phyloP scores from a whole-genome alignment of 2,329 filamentous ascomycete species.

The Rutstroemia sp. region DNA sequence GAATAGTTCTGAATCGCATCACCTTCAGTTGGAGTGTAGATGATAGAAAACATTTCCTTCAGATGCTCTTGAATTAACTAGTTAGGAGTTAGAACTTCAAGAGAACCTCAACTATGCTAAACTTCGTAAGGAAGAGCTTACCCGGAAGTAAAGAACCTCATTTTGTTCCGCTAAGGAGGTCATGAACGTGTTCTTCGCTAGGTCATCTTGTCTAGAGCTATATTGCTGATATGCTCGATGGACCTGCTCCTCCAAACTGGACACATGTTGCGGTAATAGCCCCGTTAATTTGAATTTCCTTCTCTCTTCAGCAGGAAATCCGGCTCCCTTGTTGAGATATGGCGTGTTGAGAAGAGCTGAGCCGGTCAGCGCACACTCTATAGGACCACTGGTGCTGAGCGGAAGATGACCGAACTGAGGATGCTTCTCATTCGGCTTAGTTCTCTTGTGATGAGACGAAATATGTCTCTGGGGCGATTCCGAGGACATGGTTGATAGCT shows the following conservation, averaged over 20 bases:
- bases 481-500: conserved; percentile 1
- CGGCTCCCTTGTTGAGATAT: conserved; percentile 78
- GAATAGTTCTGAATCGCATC: conserved; percentile 85
- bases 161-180: conserved; percentile 82
- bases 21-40: conserved; percentile 86
- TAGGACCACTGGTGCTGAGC: conserved; percentile 40
- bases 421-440: conserved; percentile 22
- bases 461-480: conserved; percentile 9
- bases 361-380: conserved; percentile 43
- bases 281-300: conserved; percentile 62
- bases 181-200: conserved; percentile 85
- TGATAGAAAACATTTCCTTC: conserved; percentile 82
- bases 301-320: conserved; percentile 64
- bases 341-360: conserved; percentile 54
- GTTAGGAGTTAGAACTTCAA: background rate
- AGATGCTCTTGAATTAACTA: conserved; percentile 70
- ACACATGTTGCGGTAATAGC: conserved; percentile 63
- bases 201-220: conserved; percentile 47
- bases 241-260: conserved; percentile 70
- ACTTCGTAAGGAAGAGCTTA: conserved; percentile 29
- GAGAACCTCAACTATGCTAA: background rate
- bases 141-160: conserved; percentile 71
- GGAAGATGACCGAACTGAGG: conserved; percentile 39
- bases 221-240: conserved; percentile 78
- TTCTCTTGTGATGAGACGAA: conserved; percentile 17